Percentiles rank a stretch among this genome's conserved stretches.
phyloP scores from a whole-genome alignment of 148 eudicot genomes.

The Vaccinium macrocarpon region DNA sequence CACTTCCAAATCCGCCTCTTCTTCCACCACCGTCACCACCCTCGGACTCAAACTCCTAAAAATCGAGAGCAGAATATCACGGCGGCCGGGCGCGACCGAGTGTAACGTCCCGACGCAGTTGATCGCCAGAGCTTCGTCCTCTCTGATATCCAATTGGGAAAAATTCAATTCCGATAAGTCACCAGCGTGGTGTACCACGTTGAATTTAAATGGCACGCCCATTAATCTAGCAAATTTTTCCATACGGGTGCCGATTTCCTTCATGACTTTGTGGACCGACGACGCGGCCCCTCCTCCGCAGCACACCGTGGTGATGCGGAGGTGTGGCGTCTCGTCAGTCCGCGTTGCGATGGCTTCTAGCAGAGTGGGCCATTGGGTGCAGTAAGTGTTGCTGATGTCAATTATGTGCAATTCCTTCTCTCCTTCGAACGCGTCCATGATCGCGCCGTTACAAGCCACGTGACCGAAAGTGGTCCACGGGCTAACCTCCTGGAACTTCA shows the following conservation, averaged over 20 bases:
- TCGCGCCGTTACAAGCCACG: constrained; percentile 84
- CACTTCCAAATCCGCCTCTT: constrained; percentile 75
- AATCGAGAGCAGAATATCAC: constrained; percentile 50
- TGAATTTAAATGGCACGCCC: constrained; percentile 88
- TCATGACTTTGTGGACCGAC: constrained; percentile 64
- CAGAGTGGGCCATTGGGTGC: constrained; percentile 99
- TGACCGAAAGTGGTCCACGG: constrained; percentile 97
- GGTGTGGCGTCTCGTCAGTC: constrained; percentile 78
- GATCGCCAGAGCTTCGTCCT: constrained; percentile 75
- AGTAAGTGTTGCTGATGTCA: constrained; percentile 74
- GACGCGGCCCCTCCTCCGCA: constrained; percentile 20
- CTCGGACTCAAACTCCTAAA: constrained; percentile 60
- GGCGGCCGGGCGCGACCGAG: constrained; percentile 34
- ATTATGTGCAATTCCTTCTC: constrained; percentile 68
- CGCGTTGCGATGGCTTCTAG: constrained; percentile 87
- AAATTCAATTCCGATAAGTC: constrained; percentile 59
- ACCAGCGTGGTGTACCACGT: constrained; percentile 57
- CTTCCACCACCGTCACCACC: constrained; percentile 77
- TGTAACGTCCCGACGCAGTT: constrained; percentile 74
- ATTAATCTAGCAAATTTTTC: constrained; percentile 90
- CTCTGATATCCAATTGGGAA: constrained; percentile 36
- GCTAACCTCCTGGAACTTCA: constrained; percentile 91
- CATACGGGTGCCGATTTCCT: constrained; percentile 71
- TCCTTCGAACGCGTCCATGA: constrained; percentile 79
- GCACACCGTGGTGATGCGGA: constrained; percentile 67